Percentiles rank a stretch among this genome's conserved stretches.
phyloP scores from a whole-genome alignment of 352 stramenopile genomes.

The Globisporangium irregulare region DNA sequence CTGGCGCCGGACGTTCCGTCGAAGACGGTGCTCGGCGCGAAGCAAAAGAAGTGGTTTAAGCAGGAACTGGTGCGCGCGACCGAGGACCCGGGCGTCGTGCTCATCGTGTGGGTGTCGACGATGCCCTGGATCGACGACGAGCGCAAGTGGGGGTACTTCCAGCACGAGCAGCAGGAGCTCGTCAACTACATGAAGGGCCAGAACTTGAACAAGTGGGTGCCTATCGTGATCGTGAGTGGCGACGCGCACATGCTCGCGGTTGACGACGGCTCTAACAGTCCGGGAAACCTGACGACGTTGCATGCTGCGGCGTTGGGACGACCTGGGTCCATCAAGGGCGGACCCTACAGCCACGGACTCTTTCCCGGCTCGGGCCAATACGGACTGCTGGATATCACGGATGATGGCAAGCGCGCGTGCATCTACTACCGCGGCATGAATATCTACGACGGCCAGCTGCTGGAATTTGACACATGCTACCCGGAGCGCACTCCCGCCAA shows the following conservation, averaged over 20 bases:
- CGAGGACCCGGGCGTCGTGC: constrained; percentile 42
- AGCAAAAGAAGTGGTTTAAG: constrained; percentile 89
- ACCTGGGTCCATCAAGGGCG: constrained; percentile 81
- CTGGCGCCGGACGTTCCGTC: constrained; percentile 52
- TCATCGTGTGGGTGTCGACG: constrained; percentile 85
- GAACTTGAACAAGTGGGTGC: constrained; percentile 61
- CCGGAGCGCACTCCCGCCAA: constrained; percentile 59
- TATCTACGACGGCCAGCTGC: constrained; percentile 45
- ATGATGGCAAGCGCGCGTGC: constrained; percentile 66
- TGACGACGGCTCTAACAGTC: constrained; percentile 73
- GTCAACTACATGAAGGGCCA: constrained; percentile 69
- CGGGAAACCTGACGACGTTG: constrained; percentile 72
- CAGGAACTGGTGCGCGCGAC: constrained; percentile 63
- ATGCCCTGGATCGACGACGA: constrained; percentile 88
- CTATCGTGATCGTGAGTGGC: constrained; percentile 80
- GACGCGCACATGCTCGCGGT: constrained; percentile 90
- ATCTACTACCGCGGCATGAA: constrained; percentile 70
- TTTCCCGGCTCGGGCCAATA: constrained; percentile 80
- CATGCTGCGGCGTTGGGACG: constrained; percentile 80
- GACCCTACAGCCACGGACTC: constrained; percentile 83
- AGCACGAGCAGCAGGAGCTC: constrained; percentile 73
- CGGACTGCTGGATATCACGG: constrained; percentile 73
- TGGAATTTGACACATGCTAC: constrained; percentile 78
- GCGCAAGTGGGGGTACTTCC: constrained; percentile 86
- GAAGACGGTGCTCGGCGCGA: constrained; percentile 80